Percentiles rank a stretch among this genome's conserved stretches.
phyloP scores from a whole-genome alignment of 352 stramenopile genomes.

The Aphanomyces euteiches region DNA sequence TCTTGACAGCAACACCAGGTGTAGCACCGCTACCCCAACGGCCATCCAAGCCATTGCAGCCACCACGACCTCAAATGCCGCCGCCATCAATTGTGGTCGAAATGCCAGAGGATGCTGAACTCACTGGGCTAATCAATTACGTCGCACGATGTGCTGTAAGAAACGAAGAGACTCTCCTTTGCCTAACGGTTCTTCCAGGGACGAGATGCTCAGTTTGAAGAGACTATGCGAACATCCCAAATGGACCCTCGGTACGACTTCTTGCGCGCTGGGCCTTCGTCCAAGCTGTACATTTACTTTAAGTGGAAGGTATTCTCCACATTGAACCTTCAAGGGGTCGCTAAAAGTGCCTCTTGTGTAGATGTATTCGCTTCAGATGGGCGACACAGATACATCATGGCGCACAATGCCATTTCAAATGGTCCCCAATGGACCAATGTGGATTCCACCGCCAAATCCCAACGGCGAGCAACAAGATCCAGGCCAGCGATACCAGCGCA shows the following conservation, averaged over 20 bases:
- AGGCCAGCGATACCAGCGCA: not conserved
- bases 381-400: conserved; percentile 50
- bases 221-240: conserved; percentile 50
- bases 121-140: conserved; percentile 43
- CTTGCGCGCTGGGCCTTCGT: conserved; percentile 43
- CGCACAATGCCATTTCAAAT: conserved; percentile 60
- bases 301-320: conserved; percentile 41
- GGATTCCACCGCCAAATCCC: conserved; percentile 49
- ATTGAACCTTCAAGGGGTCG: not conserved
- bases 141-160: conserved; percentile 54
- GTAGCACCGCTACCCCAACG: conserved; percentile 2
- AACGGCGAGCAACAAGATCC: not conserved
- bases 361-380: conserved; percentile 69
- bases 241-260: conserved; percentile 48
- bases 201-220: conserved; percentile 50
- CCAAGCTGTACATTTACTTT: conserved; percentile 53
- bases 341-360: not conserved
- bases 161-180: no score
- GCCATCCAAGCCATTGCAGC: conserved; percentile 17
- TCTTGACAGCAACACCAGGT: no score
- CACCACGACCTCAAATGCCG: conserved; percentile 13
- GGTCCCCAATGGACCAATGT: conserved; percentile 49
- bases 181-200: no score
- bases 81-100: conserved; percentile 40
- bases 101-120: conserved; percentile 37